Evolutionary conservation across 2,329 filamentous ascomycete genomes (phyloP), one percentile per base, ranked within the genome.

Genomic region (Alternaria hordeiaustralica): DNA sequence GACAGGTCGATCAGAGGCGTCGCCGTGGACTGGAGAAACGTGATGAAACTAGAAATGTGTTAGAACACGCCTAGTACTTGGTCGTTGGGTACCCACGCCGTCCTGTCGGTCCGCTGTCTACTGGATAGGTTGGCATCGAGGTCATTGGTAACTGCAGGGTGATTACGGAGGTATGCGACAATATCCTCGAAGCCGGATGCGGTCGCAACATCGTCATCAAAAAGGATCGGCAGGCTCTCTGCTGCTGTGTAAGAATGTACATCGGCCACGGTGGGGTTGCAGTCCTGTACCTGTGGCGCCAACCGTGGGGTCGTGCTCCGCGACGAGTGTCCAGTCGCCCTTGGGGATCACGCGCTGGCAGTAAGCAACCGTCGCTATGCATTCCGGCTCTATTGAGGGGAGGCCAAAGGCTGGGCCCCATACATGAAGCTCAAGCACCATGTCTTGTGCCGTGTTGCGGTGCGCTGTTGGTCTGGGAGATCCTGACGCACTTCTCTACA

Each of bases 341-440:
- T 81, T 78, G 36, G 87, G 86, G 23, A 92, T 83, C 61, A 86
- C 86, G 71, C 88, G 84, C 64, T 88, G 87, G 61, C 97, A 85
- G 78, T 94, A 94, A 57, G 92, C 89, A 69, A 97, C 89, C 46
- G 91, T 86, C 26, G 94, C 94, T 64, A 97, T 88, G 77, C 94
- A 98, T 83, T 97, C 92, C 49, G 95, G 86, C 75, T 98, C 94
- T 73, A 98, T 91, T 46, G 96, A 98, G 13, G 95, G 90, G 47
- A 97, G 87, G 44, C 89, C 90, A 79, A 97, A 97, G 44, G 92
- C 94, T 58, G 93, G 90, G 54, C 94, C 94, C 91, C 94, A 97
- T 75, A 97, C 87, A 81, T 97, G 92, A 64, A 99, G 87, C 82
- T 95, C 88, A 53, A 93, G 82, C 67, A 88, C 84, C 84, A 87